Evolutionary conservation across 176 grass and related monocot species (phyloP), one percentile per base, ranked within the genome.

Genomic region (Phragmites australis): DNA sequence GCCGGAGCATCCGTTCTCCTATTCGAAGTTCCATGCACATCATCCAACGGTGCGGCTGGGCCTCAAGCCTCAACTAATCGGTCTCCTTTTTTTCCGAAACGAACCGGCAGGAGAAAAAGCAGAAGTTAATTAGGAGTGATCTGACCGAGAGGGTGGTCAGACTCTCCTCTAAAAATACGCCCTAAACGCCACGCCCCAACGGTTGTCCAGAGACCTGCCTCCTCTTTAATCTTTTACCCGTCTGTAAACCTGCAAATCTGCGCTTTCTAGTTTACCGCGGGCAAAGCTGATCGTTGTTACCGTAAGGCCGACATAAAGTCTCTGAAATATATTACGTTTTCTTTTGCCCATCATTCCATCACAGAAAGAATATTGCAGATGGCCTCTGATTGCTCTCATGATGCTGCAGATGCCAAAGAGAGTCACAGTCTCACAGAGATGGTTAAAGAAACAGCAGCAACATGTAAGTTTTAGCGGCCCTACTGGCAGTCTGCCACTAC

Each of bases 401-500:
- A 44, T 80, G 30, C 45, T 80, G 30, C 45, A 49, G 19, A 48
- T 48, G n/a, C n/a, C 44, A 42, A 64, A 26, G 59, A 6, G 57
- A 31, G 59, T 72, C 7, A 52, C 34, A 6, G 57, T 22, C 49
- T 72, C 7, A 52, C 34, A 44, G 43, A 2, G 54, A 53, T 78
- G 52, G 30, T 70, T 45, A 50, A 22, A 43, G 42, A 21, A n/a
- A 2, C 34, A 37, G 60, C 79, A 32, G 10, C 61, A 50, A 9
- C 67, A 11, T 58, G 44, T 84, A 75, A 61, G 76, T 44, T 68
- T 52, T 59, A 63, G 70, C 75, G 43, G 72, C 47, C 81, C 74
- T 58, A 73, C 57, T 65, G n/a, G n/a, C n/a, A n/a, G n/a, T n/a
- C n/a, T n/a, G n/a, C n/a, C n/a, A n/a, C n/a, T n/a, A n/a, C n/a